Evolutionary conservation across 2,329 filamentous ascomycete genomes (phyloP).

Genomic region (Monosporascus cannonballus): DNA sequence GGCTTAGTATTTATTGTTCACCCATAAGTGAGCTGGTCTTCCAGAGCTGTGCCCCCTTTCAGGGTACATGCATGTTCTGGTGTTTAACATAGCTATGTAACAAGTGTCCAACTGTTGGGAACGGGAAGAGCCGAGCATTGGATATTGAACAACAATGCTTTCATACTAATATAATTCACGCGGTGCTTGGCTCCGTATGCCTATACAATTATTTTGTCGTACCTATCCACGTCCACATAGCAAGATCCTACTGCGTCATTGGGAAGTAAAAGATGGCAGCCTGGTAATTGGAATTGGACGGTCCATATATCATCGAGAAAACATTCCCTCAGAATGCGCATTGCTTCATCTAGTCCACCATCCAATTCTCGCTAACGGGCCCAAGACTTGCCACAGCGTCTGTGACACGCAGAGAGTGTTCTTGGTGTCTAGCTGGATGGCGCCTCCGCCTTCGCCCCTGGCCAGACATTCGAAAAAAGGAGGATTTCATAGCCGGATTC

Average conservation of each 20-base stretch:
- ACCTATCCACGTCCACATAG: too few relatives aligned
- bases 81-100: too few relatives aligned
- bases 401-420: slow-evolving; percentile 1
- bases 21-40: too few relatives aligned
- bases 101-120: too few relatives aligned
- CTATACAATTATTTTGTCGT: too few relatives aligned
- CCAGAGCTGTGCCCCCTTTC: too few relatives aligned
- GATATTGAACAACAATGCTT: too few relatives aligned
- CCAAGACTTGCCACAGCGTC: slow-evolving; percentile 5
- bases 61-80: too few relatives aligned
- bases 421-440: slow-evolving; percentile 3
- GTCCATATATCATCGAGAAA: not conserved
- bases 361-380: slow-evolving; percentile 2
- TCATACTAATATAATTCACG: too few relatives aligned
- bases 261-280: not conserved
- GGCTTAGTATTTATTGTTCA: too few relatives aligned
- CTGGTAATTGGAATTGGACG: not conserved
- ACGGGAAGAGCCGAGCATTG: too few relatives aligned
- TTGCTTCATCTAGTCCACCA: slow-evolving; percentile 14
- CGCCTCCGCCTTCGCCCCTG: not conserved
- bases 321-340: slow-evolving; percentile 5
- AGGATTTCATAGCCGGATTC: slow-evolving; percentile 11
- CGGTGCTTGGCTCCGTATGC: too few relatives aligned
- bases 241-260: not conserved
- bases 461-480: slow-evolving; percentile 9